Conservation (phyloP, 2,329 filamentous ascomycete species). For the Alternaria sp. region DNA sequence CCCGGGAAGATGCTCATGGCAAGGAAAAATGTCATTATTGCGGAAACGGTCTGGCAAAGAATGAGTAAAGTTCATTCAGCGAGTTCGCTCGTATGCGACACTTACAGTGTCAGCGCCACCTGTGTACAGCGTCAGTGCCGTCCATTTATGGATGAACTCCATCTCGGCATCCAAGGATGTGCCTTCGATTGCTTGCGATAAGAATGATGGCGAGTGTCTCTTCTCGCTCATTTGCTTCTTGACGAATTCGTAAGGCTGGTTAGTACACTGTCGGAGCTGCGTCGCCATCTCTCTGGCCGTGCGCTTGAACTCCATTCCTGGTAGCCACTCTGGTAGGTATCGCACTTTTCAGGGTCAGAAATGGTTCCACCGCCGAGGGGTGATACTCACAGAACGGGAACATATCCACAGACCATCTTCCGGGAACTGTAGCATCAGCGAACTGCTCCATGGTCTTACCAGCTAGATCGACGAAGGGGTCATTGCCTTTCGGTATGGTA, state of each 20-base stretch:
- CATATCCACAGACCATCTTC: slow-evolving; percentile 58
- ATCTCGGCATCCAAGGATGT: slow-evolving; percentile 38
- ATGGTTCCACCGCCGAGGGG: too few relatives aligned
- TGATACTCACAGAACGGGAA: slow-evolving; percentile 52
- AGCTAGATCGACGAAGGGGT: slow-evolving; percentile 57
- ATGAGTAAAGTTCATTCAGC: not conserved
- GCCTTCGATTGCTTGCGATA: slow-evolving; percentile 52
- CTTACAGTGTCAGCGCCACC: slow-evolving; percentile 56
- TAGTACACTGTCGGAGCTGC: slow-evolving; percentile 40
- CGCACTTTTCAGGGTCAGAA: slow-evolving; percentile 30
- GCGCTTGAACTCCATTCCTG: slow-evolving; percentile 48
- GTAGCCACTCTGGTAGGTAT: slow-evolving; percentile 57
- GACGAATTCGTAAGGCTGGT: slow-evolving; percentile 57
- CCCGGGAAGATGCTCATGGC: slow-evolving; percentile 62
- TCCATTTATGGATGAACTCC: slow-evolving; percentile 53
- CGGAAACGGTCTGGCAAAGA: slow-evolving; percentile 49
- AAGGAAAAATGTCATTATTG: slow-evolving; percentile 57
- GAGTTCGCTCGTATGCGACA: not conserved
- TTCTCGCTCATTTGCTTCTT: slow-evolving; percentile 51
- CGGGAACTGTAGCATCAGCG: slow-evolving; percentile 52
- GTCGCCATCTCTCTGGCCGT: slow-evolving; percentile 31
- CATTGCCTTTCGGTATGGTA: slow-evolving; percentile 48
- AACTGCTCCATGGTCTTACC: slow-evolving; percentile 54
- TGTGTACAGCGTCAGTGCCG: slow-evolving; percentile 53
- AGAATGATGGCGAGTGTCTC: slow-evolving; percentile 47